A percentile compares a stretch with the other conserved stretches of the same genome.
Conservation (phyloP, 2,329 filamentous ascomycete species). For the Aspergillus carbonarius region DNA sequence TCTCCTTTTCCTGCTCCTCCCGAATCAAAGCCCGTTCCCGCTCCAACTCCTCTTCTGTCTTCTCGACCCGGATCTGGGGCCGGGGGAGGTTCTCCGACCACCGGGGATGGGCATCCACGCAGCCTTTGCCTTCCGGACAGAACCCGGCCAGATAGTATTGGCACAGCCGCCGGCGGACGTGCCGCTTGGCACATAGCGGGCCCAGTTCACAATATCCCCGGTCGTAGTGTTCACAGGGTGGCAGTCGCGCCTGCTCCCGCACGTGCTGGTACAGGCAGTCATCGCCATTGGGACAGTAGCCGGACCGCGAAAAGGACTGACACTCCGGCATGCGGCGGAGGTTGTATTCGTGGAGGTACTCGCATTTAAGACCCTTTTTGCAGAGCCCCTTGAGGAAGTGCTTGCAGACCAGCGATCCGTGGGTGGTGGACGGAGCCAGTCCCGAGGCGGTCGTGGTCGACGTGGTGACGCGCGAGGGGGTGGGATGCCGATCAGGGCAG, state of each 20-base stretch:
- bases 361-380: constrained; percentile 95
- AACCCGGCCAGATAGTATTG: constrained; percentile 88
- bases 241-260: constrained; percentile 75
- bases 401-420: constrained; percentile 80
- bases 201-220: constrained; percentile 92
- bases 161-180: constrained; percentile 79
- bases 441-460: constrained; percentile 45
- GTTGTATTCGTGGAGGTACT: constrained; percentile 99
- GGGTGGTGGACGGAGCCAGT: constrained; percentile 41
- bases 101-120: constrained; percentile 76
- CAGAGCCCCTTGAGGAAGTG: constrained; percentile 96
- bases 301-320: constrained; percentile 90
- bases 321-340: constrained; percentile 97
- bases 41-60: constrained; percentile 69
- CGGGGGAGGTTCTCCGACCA: constrained; percentile 68
- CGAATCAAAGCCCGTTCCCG: constrained; percentile 55
- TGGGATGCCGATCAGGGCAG: constrained; percentile 80
- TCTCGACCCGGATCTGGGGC: constrained; percentile 63
- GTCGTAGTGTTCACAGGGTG: constrained; percentile 87
- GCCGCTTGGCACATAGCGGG: constrained; percentile 81
- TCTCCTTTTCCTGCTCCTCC: constrained; percentile 59
- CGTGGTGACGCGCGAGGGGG: constrained; percentile 45
- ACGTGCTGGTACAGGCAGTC: constrained; percentile 94
- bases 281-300: constrained; percentile 94
- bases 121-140: constrained; percentile 78